A percentile compares a stretch with the other conserved stretches of the same genome.
Evolutionary conservation across 2,329 filamentous ascomycete species (phyloP).

Genomic region (Aspergillus puulaauensis): DNA sequence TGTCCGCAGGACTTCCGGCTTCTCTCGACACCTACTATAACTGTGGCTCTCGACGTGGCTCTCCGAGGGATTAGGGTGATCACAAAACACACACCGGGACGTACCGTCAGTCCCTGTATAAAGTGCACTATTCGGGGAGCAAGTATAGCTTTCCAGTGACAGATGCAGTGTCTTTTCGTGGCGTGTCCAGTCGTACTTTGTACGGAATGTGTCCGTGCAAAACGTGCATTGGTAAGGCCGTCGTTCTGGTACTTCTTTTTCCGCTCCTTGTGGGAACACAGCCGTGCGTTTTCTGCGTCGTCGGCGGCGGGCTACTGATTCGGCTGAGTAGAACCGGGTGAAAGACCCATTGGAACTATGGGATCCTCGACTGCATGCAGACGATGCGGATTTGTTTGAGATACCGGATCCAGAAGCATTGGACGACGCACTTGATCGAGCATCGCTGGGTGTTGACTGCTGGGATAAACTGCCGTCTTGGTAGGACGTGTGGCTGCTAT

Average conservation of each 20-base stretch:
- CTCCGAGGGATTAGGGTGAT: conserved; percentile 44
- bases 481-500: background rate
- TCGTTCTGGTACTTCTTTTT: conserved; percentile 16
- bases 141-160: conserved; percentile 51
- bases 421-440: conserved; percentile 7
- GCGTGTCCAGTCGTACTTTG: conserved; percentile 49
- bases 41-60: conserved; percentile 55
- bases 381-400: conserved; percentile 18
- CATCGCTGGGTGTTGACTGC: background rate
- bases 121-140: conserved; percentile 52
- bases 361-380: conserved; percentile 14
- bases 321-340: conserved; percentile 46
- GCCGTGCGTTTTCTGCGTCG: conserved; percentile 33
- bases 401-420: conserved; percentile 10
- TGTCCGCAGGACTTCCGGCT: conserved; percentile 53
- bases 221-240: conserved; percentile 47
- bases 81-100: conserved; percentile 49
- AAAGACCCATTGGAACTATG: conserved; percentile 33
- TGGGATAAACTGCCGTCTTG: background rate
- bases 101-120: conserved; percentile 24
- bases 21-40: conserved; percentile 52
- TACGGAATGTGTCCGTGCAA: conserved; percentile 47
- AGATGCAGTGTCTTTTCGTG: conserved; percentile 51
- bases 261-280: conserved; percentile 26
- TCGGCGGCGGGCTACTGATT: conserved; percentile 46